phyloP scores from a whole-genome alignment of 169 alveolate genomes.

The Cytauxzoon felis region DNA sequence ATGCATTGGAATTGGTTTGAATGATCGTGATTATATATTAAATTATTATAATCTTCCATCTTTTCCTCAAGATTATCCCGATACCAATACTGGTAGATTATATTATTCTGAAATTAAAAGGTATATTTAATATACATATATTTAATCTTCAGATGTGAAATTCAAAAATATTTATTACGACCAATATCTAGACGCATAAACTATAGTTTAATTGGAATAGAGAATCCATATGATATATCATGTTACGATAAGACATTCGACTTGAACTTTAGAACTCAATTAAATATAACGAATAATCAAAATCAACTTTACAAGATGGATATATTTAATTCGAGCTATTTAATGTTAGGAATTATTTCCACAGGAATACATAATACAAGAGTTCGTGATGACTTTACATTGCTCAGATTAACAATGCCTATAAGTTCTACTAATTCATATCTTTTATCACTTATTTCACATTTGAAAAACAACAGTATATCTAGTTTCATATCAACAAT shows the following conservation, averaged over 20 bases:
- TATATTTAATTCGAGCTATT: slow-evolving; percentile 13
- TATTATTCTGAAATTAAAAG: slow-evolving; percentile 2
- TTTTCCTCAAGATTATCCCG: slow-evolving; percentile 65
- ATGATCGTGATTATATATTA: slow-evolving; percentile 36
- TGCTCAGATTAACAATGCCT: no score
- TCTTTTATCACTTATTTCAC: no score
- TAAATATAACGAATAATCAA: background rate
- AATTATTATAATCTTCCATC: slow-evolving; percentile 16
- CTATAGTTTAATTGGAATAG: slow-evolving; percentile 44
- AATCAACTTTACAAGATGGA: no score
- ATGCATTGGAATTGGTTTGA: slow-evolving; percentile 38
- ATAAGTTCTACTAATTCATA: no score
- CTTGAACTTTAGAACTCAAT: background rate
- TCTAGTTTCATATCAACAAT: background rate
- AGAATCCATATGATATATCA: slow-evolving; percentile 33
- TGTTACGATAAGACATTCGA: slow-evolving; percentile 3
- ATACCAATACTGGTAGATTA: slow-evolving; percentile 41
- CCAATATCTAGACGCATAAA: slow-evolving; percentile 55
- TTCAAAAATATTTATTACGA: slow-evolving; percentile 8
- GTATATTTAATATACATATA: background rate
- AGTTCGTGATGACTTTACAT: no score
- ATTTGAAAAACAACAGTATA: background rate
- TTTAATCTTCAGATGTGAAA: slow-evolving; percentile 6
- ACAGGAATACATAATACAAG: no score
- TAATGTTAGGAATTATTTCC: no score